These are phyloP conservation scores for Filobasidium wieringae DNA, from an alignment of 768 basidiomycete genomes.

Conservation along the genomic window DNA sequence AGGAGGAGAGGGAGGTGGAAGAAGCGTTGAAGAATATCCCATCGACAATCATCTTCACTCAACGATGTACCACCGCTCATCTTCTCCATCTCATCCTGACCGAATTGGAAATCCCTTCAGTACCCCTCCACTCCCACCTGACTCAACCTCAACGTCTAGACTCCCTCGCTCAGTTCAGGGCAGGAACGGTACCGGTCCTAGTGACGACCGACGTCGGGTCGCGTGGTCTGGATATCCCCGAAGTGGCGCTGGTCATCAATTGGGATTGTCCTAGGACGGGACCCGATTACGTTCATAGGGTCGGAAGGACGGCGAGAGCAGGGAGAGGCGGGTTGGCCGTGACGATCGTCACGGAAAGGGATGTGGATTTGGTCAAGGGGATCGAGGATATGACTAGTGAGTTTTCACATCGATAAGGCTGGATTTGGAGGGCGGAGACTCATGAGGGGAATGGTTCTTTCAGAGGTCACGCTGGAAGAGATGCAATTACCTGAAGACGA, in stretches of 20 bases:
- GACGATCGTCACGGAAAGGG: conserved; percentile 88
- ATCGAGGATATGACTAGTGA: conserved; percentile 80
- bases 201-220: conserved; percentile 92
- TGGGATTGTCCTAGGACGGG: conserved; percentile 79
- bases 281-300: conserved; percentile 93
- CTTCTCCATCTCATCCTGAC: conserved; percentile 62
- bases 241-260: conserved; percentile 90
- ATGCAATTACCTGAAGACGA: conserved; percentile 64
- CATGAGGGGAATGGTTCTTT: background rate
- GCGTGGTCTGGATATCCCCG: conserved; percentile 88
- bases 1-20: conserved; percentile 27
- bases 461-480: conserved; percentile 65
- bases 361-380: conserved; percentile 66
- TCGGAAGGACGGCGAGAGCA: conserved; percentile 82
- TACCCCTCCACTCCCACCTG: conserved; percentile 82
- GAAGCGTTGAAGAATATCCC: conserved; percentile 63
- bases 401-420: conserved; percentile 26
- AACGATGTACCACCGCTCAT: conserved; percentile 79
- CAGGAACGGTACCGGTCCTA: conserved; percentile 74
- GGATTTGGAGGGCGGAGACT: background rate
- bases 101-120: conserved; percentile 65
- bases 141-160: conserved; percentile 79
- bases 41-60: conserved; percentile 86
- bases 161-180: conserved; percentile 75
- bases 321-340: conserved; percentile 80